Percentiles rank a stretch among this genome's conserved stretches.
phyloP scores from a whole-genome alignment of 2,329 filamentous ascomycete species.

The Botryosphaeria dothidea region DNA sequence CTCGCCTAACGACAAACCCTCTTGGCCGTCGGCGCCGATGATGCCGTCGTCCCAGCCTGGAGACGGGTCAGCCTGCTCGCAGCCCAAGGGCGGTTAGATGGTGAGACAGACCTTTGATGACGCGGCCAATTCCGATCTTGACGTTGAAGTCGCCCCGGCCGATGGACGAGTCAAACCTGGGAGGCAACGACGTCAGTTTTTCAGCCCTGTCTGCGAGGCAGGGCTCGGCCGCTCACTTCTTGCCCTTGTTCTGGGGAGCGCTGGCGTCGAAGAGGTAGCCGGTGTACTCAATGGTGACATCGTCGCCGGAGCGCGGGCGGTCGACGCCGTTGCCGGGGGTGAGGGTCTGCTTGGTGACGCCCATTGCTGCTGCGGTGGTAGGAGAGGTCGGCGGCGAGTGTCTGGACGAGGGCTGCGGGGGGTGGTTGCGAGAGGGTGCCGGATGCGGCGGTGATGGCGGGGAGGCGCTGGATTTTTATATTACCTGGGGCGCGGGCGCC shows the following conservation, averaged over 20 bases:
- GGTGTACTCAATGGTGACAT: slow-evolving; percentile 86
- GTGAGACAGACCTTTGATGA: slow-evolving; percentile 73
- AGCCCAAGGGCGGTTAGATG: not conserved
- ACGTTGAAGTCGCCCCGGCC: slow-evolving; percentile 75
- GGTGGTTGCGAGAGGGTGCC: not conserved
- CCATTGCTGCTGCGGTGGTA: slow-evolving; percentile 37
- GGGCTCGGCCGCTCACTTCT: slow-evolving; percentile 61
- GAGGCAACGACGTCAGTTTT: not conserved
- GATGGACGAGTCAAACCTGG: slow-evolving; percentile 85
- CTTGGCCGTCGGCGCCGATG: slow-evolving; percentile 36
- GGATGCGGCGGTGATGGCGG: slow-evolving; percentile 7
- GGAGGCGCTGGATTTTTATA: not conserved
- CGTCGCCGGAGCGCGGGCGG: slow-evolving; percentile 66
- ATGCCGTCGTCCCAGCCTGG: slow-evolving; percentile 69
- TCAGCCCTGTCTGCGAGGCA: not conserved
- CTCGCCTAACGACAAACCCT: slow-evolving; percentile 86
- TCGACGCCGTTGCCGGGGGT: slow-evolving; percentile 62
- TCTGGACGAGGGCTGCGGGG: no score
- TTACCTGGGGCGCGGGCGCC: not conserved
- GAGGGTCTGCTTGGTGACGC: slow-evolving; percentile 68
- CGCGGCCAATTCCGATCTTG: slow-evolving; percentile 76
- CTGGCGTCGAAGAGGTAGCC: slow-evolving; percentile 78
- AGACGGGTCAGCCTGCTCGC: slow-evolving; percentile 20
- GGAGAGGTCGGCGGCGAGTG: not conserved
- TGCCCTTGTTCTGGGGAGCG: slow-evolving; percentile 65